These are phyloP conservation scores for Claviceps arundinis DNA, from an alignment of 2,329 filamentous ascomycete species.

Conservation along the genomic window DNA sequence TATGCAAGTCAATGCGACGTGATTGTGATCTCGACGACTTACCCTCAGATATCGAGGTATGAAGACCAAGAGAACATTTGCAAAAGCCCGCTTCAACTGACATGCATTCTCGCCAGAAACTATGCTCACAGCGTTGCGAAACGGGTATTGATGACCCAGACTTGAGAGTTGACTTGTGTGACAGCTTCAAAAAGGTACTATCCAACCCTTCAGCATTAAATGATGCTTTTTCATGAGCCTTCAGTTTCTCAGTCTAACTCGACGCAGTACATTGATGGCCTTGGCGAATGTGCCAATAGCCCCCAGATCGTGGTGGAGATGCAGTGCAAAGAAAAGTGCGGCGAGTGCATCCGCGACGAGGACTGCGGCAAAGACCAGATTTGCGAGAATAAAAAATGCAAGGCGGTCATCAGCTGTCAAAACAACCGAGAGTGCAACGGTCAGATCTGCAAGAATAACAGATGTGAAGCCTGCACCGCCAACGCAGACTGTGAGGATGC, in stretches of 20 bases:
- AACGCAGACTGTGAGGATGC: constrained; percentile 2
- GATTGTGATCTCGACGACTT: constrained; percentile 3
- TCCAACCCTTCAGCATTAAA: background rate
- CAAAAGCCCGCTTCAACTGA: background rate
- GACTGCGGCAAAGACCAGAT: constrained; percentile 3
- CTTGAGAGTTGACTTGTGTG: constrained; percentile 2
- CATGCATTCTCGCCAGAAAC: background rate
- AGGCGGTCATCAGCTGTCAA: constrained; percentile 2
- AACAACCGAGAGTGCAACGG: constrained; percentile 6
- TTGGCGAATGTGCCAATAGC: constrained; percentile 5
- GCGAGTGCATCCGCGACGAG: constrained; percentile 1
- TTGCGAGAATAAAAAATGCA: constrained; percentile 4
- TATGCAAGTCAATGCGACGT: constrained; percentile 4
- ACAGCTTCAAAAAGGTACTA: constrained; percentile 4
- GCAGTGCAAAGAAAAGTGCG: constrained; percentile 4
- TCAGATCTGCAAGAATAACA: constrained; percentile 4
- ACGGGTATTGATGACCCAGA: constrained; percentile 2
- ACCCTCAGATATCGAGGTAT: constrained; percentile 4
- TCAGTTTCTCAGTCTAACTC: background rate
- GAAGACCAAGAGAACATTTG: background rate
- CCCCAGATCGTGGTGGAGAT: background rate
- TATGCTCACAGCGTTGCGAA: constrained; percentile 4
- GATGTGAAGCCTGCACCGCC: constrained; percentile 3
- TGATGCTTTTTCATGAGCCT: background rate
- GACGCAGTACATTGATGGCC: constrained; percentile 3